These are phyloP conservation scores for Tulasnella sp. DNA, from an alignment of 768 basidiomycete species.

Conservation along the genomic window DNA sequence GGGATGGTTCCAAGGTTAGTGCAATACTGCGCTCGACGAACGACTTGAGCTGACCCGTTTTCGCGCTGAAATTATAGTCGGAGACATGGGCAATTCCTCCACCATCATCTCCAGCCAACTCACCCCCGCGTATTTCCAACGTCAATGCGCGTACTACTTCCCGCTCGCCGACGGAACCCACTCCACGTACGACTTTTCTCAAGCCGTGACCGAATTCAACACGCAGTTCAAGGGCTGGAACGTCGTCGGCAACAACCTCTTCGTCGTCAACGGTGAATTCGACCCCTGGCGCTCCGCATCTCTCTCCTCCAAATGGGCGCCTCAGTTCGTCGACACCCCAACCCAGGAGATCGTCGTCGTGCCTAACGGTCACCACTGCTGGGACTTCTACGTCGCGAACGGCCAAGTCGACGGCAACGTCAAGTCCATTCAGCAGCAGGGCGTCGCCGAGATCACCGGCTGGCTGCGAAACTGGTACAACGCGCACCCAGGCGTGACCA, in stretches of 20 bases:
- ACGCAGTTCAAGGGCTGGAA: constrained; percentile 32
- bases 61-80: not conserved
- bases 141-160: constrained; percentile 32
- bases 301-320: constrained; percentile 25
- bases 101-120: constrained; percentile 27
- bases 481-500: not conserved
- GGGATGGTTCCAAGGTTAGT: constrained; percentile 31
- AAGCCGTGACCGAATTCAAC: not conserved
- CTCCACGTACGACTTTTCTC: not conserved
- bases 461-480: not conserved
- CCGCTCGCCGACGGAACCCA: constrained; percentile 22
- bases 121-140: constrained; percentile 1
- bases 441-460: not conserved
- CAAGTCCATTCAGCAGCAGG: not conserved
- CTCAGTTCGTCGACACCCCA: not conserved
- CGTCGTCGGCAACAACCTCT: constrained; percentile 21
- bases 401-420: not conserved
- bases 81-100: constrained; percentile 16
- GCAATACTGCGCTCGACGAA: not conserved
- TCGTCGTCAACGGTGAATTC: constrained; percentile 33
- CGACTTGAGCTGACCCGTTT: not conserved
- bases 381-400: constrained; percentile 20
- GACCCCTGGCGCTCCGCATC: constrained; percentile 35
- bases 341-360: constrained; percentile 23
- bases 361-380: constrained; percentile 22